Base-by-base conservation (phyloP, 192 early-diverging fungal genomes). In the Coemansia sp. region DNA sequence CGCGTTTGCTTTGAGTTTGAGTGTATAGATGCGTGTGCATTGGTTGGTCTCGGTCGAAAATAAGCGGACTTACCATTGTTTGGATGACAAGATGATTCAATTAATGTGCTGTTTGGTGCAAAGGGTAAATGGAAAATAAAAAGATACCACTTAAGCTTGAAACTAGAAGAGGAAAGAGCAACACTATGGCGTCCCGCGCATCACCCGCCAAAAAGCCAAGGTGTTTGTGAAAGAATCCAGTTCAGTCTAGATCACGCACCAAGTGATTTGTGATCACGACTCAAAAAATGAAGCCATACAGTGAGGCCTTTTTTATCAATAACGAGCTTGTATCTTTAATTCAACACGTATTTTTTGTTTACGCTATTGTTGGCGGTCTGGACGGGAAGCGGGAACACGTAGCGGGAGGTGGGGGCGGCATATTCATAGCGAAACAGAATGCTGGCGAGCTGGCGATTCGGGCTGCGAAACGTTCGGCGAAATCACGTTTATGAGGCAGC, bases 361-460 rank as follows among this genome's bases (percentile, higher is more conserved):
- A 42, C 40, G 11, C 15, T 15, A 42, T 42, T 42, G 11, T n/a
- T n/a, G 40, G 38, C 14, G 11, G 40, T 15, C 40, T n/a, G 15
- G 31, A 31, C 31, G 31, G 31, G 31, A 31, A 31, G 31, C 31
- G 31, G 31, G 31, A 31, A 31, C 31, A 31, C 31, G 31, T 31
- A 31, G 31, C 31, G 31, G 31, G 31, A 31, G 31, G 31, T 31
- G 31, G 40, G 40, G 40, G 11, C 10, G 40, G 40, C 24, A 7
- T 5, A 54, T n/a, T 15, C 52, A 51, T 51, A 51, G 42, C 31
- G 31, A 31, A 28, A 28, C 25, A 65, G 26, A 65, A 65, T 46
- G 52, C 48, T 46, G 59, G 31, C 59, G 11, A 48, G 59, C 15
- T 49, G 48, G 26, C 46, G 47, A 49, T 49, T 60, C 20, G 59